Evolutionary conservation across 1,284 basidiomycete genomes (phyloP), one percentile per base, ranked within the genome.

Genomic region (Cutaneotrichosporon sp.): DNA sequence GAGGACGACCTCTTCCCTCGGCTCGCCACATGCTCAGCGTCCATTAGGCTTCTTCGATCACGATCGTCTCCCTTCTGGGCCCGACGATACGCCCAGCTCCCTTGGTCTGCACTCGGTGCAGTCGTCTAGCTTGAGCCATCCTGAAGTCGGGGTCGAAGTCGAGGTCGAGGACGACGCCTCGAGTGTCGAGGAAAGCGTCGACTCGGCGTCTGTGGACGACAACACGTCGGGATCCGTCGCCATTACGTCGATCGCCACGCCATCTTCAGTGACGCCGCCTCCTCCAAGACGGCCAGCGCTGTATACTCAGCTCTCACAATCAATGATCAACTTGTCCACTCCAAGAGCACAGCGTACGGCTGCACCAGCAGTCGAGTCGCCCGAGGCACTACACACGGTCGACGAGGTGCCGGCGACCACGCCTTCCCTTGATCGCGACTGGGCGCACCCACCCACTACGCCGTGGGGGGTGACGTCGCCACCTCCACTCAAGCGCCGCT

Each of bases 241-340:
- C 14, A 57, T 43, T 27, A 50, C 57, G 38, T 27, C 59, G 22
- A 52, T 59, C 38, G 43, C 42, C 18, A 59, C 60, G 7, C 60
- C 64, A 5, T 34, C 55, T 25, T 22, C 50, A 4, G 31, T 56
- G 1, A 20, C 36, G 4, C 45, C 58, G 11, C 49, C 60, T 14
- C 34, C 18, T 25, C 36, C 58, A 9, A 16, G 27, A 2, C 81
- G 84, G 14, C 84, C 86, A 0, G 79, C 80, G 20, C 75, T 89
- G 64, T 87, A 87, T 71, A 83, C 84, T 54, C 87, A 86, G 31
- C 83, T 83, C 0, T 91, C 90, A 31, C 83, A 78, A 54, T 84
- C 83, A 54, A 84, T 86, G 82, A 72, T 84, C 65, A 82, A 86
- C 69, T 75, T 86, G 22, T 53, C 58, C 36, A 59, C 52, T 5